Evolutionary conservation across 1,284 basidiomycete species (phyloP), one percentile per base, ranked within the genome.

Genomic region (Inonotus obliquus): DNA sequence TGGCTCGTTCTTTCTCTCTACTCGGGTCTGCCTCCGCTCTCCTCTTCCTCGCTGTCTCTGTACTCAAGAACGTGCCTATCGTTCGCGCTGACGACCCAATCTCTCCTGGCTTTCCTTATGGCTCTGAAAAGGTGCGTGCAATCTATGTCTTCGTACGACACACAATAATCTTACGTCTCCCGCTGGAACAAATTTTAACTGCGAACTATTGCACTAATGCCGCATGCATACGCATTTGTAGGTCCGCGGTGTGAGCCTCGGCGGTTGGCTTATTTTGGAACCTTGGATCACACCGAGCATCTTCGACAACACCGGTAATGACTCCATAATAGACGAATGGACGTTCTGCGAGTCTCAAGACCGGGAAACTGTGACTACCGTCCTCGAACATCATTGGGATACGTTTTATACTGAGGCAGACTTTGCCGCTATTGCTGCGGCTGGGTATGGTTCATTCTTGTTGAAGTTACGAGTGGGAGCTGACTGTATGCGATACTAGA

Each of bases 261-360:
- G 88, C 41, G 88, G 90, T 35, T 93, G 91, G 91, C 83, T 92
- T 39, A 84, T 92, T 17, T 79, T 89, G 37, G 88, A 91, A 87
- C 89, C 91, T 19, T 93, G 89, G 89, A 91, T 92, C 65, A 92
- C 89, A 0, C 93, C 93, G 13, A 89, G 87, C 54, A 71, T 96
- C n/a, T 98, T 95, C 69, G 89, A 93, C 66, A 78, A 81, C 69
- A 92, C 92, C 0, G 86, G 81, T 35, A 87, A 92, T 71, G 67
- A 74, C 25, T 76, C 72, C 47, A 89, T 87, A 61, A 74, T 94
- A 61, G 93, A 96, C 72, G 92, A 97, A 74, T 97, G 83, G 79
- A 96, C 95, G 0, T 95, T 92, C 67, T 81, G 86, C 47, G 79
- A 85, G 68, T 81, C 80, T 64, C 86, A 91, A 66, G 71, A 80